Evolutionary conservation across 768 basidiomycete species (phyloP), one percentile per base, ranked within the genome.

Genomic region (Rhizopogon sp.): DNA sequence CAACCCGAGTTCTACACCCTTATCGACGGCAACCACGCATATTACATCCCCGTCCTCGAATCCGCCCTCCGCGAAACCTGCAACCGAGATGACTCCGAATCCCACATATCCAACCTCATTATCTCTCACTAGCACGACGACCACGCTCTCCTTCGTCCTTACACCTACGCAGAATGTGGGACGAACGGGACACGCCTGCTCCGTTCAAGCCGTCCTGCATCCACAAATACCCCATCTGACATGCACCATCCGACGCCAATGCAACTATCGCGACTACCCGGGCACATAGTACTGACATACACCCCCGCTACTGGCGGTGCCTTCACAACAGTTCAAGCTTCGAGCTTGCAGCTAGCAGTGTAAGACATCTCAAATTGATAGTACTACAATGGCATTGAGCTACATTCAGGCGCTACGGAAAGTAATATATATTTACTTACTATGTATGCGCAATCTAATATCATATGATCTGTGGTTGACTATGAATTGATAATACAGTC

Each of bases 81-180:
- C 28, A 61, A 79, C 50, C 65, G 74, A 6, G 53, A 62, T 20
- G 72, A 25, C 22, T 25, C 22, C 22, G 22, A 76, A 43, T 82
- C 83, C 8, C 79, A 85, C 47, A 71, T 98, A 47, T 91, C 90
- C 10, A 93, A 98, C 65, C 90, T 98, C 70, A 76, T 98, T 62
- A 76, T 98, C 53, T 92, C 93, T 0, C 96, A 98, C 69, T 86
- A 85, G 79, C 96, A 98, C 66, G 72, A 74, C 31, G 96, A 98
- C 71, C 96, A 98, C 60, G 5, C 74, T 97, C 2, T 80, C 80
- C 0, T 71, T 79, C 25, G 86, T 97, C 0, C 78, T 97, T 1
- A 6, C 80, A 92, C 40, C 77, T 97, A 2, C 73, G 77, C 10
- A 66, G 74, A 39, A 71, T 87, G 16, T 90, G 88, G 87, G 70